phyloP scores from a whole-genome alignment of 2,329 filamentous ascomycete species.

The Botrytis elliptica region DNA sequence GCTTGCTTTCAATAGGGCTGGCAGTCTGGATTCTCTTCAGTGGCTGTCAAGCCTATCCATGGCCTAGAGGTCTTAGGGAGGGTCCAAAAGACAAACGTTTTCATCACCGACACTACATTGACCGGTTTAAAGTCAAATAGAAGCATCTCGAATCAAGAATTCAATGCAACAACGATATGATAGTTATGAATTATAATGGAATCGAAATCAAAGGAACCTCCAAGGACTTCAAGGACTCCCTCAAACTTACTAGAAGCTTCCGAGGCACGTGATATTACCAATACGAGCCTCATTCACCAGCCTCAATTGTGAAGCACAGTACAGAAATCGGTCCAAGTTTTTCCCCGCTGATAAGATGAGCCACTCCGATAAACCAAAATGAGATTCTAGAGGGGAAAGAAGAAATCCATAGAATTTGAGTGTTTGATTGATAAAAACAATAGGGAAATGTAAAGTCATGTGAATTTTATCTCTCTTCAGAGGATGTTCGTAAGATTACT shows the following conservation, averaged over 20 bases:
- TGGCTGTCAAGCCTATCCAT: background rate
- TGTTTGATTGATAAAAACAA: background rate
- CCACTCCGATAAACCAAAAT: background rate
- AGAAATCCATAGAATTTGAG: background rate
- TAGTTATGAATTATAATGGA: background rate
- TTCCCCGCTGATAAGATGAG: constrained; percentile 15
- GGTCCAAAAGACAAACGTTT: background rate
- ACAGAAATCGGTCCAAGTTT: background rate
- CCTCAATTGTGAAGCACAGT: background rate
- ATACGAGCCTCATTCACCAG: background rate
- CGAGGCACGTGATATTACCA: background rate
- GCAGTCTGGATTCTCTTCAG: background rate
- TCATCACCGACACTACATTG: background rate
- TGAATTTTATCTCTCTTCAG: background rate
- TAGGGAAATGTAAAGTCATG: background rate
- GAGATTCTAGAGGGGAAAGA: background rate
- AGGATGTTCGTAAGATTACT: background rate
- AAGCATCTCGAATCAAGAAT: background rate
- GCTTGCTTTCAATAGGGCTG: background rate
- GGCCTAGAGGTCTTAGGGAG: background rate
- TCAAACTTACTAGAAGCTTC: constrained; percentile 10
- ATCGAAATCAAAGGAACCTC: background rate
- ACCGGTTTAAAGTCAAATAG: background rate
- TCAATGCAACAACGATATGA: background rate
- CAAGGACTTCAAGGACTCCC: background rate